A percentile compares a stretch with the other conserved stretches of the same genome.
phyloP scores from a whole-genome alignment of 331 rosid species.

The Cydonia oblonga region DNA sequence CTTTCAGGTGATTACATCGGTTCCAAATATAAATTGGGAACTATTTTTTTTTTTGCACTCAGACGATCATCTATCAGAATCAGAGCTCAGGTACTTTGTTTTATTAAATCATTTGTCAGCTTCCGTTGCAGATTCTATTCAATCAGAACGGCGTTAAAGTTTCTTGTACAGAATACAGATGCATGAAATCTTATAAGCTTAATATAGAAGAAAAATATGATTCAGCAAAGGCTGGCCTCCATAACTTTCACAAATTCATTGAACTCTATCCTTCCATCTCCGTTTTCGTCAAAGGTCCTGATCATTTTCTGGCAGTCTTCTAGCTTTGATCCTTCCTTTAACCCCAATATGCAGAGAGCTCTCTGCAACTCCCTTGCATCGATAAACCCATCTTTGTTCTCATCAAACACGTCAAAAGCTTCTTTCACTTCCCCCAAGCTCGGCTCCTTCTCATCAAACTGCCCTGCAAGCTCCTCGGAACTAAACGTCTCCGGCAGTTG shows the following conservation, averaged over 20 bases:
- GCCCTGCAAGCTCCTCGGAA: constrained; percentile 27
- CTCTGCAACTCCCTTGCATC: constrained; percentile 68
- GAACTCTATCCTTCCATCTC: constrained; percentile 71
- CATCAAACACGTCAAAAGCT: constrained; percentile 80
- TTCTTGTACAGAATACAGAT: background rate
- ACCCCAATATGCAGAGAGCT: constrained; percentile 51
- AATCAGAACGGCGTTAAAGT: background rate
- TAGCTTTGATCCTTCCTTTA: constrained; percentile 37
- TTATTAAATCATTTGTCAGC: background rate
- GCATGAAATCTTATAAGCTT: background rate
- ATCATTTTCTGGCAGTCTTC: constrained; percentile 66
- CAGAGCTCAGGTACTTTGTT: background rate
- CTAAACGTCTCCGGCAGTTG: constrained; percentile 27
- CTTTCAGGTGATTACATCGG: background rate
- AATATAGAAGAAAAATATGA: background rate
- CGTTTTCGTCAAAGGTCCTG: constrained; percentile 33
- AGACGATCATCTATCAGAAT: no score
- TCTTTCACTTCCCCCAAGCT: constrained; percentile 66
- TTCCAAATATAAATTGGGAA: background rate
- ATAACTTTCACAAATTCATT: constrained; percentile 55
- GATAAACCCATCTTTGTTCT: constrained; percentile 62
- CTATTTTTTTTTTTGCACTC: background rate
- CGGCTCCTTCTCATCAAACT: constrained; percentile 74
- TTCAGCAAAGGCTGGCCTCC: constrained; percentile 49
- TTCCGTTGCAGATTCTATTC: background rate